Conservation (phyloP, 805 yeast genomes). For the Torulaspora indica region DNA sequence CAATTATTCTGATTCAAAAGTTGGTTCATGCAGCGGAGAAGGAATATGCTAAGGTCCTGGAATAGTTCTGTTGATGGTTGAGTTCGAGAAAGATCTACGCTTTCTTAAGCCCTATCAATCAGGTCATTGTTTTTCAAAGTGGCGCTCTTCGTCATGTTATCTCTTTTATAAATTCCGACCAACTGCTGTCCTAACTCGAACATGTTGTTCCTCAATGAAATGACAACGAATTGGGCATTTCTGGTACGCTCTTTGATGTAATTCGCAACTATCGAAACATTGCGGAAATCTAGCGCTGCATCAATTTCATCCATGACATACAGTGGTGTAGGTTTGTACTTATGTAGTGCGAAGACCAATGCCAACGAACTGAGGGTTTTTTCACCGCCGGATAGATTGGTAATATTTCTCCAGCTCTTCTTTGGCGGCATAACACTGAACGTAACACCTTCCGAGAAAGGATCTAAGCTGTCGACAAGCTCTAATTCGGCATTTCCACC, state of each 20-base stretch:
- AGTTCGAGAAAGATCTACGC: background rate
- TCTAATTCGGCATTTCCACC: constrained; percentile 99
- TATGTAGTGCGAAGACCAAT: constrained; percentile 90
- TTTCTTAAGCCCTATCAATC: constrained; percentile 17
- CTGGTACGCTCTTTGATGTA: constrained; percentile 93
- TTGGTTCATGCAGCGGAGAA: constrained; percentile 61
- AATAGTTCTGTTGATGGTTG: constrained; percentile 32
- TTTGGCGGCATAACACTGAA: constrained; percentile 99
- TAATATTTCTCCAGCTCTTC: constrained; percentile 93
- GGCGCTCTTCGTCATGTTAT: constrained; percentile 84
- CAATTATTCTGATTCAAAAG: constrained; percentile 68
- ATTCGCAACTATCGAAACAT: constrained; percentile 95
- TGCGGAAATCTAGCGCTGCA: constrained; percentile 95
- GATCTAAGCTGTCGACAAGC: constrained; percentile 90
- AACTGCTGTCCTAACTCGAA: constrained; percentile 91
- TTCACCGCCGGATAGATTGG: constrained; percentile 96
- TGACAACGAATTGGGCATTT: constrained; percentile 94
- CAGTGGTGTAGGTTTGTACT: constrained; percentile 92
- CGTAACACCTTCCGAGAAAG: constrained; percentile 94
- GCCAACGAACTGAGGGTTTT: constrained; percentile 94
- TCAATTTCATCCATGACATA: constrained; percentile 99
- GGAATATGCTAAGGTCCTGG: constrained; percentile 42
- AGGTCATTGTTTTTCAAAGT: constrained; percentile 64
- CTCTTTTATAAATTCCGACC: constrained; percentile 91
- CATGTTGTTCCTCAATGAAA: constrained; percentile 94